These are phyloP conservation scores for Cryptomeria japonica DNA, from an alignment of 75 land plant genomes.

Conservation along the genomic window DNA sequence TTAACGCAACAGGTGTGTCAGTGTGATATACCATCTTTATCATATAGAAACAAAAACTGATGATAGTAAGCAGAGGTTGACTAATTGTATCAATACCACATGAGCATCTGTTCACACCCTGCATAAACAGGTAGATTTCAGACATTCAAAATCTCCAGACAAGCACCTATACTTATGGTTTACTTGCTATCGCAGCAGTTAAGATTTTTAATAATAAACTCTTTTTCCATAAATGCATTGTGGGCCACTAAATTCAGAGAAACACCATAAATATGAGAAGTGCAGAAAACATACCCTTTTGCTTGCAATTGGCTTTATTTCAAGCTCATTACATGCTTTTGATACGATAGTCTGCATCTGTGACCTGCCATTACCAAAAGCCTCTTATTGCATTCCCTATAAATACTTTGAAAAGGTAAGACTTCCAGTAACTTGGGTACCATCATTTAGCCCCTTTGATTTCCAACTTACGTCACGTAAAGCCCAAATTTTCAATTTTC, in stretches of 20 bases:
- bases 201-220: not conserved
- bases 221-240: not conserved
- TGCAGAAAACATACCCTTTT: slow-evolving; percentile 54
- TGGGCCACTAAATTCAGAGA: not conserved
- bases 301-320: slow-evolving; percentile 75
- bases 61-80: not conserved
- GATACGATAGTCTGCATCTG: slow-evolving; percentile 92
- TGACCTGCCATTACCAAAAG: slow-evolving; percentile 50
- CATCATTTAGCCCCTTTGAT: not conserved
- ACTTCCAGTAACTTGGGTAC: not conserved
- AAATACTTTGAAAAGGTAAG: not conserved
- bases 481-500: not conserved
- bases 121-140: not conserved
- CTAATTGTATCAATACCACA: not conserved
- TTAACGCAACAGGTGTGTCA: not conserved
- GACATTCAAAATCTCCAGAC: not conserved
- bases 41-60: not conserved
- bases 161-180: not conserved
- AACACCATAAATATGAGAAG: not conserved
- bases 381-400: not conserved
- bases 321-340: slow-evolving; percentile 86
- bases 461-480: not conserved
- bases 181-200: not conserved
- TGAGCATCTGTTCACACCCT: not conserved
- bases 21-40: not conserved